Percentiles rank a stretch among this genome's conserved stretches.
Conservation (phyloP, 208 protist species). For the Trypanosomatidae sp. region DNA sequence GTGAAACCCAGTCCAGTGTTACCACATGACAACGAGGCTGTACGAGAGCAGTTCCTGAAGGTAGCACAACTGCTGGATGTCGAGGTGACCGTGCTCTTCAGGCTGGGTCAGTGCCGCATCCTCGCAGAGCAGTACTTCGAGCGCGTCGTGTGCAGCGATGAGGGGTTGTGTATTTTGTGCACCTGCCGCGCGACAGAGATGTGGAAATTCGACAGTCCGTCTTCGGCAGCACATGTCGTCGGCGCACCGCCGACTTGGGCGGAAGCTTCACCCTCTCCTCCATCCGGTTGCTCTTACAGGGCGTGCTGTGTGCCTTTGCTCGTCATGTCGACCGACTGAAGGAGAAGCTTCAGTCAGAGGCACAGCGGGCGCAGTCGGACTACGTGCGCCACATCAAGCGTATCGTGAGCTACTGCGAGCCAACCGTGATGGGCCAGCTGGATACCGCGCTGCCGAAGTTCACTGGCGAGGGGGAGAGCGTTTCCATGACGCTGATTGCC, state of each 20-base stretch:
- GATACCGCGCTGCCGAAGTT: constrained; percentile 37
- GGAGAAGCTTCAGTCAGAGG: constrained; percentile 15
- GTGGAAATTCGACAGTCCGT: constrained; percentile 37
- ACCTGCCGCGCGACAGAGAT: constrained; percentile 31
- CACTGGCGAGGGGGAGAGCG: constrained; percentile 40
- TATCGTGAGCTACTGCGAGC: constrained; percentile 47
- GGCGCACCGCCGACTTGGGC: not conserved
- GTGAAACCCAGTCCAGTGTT: constrained; percentile 45
- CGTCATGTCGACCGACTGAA: constrained; percentile 29
- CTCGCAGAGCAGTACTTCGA: constrained; percentile 64
- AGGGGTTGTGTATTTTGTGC: constrained; percentile 40
- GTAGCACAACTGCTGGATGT: constrained; percentile 55
- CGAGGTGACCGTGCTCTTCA: constrained; percentile 58
- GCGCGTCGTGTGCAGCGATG: constrained; percentile 34
- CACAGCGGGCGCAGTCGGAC: constrained; percentile 16
- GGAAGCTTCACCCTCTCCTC: not conserved
- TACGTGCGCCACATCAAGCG: constrained; percentile 36
- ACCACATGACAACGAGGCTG: constrained; percentile 33
- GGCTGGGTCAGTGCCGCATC: constrained; percentile 41
- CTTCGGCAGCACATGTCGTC: constrained; percentile 1
- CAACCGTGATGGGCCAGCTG: constrained; percentile 15
- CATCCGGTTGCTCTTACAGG: constrained; percentile 54
- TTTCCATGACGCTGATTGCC: constrained; percentile 44
- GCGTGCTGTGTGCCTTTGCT: constrained; percentile 42
- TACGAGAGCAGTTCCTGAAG: constrained; percentile 42